A percentile compares a stretch with the other conserved stretches of the same genome.
Conservation (phyloP, 2,329 filamentous ascomycete species). For the Talaromyces islandicus region DNA sequence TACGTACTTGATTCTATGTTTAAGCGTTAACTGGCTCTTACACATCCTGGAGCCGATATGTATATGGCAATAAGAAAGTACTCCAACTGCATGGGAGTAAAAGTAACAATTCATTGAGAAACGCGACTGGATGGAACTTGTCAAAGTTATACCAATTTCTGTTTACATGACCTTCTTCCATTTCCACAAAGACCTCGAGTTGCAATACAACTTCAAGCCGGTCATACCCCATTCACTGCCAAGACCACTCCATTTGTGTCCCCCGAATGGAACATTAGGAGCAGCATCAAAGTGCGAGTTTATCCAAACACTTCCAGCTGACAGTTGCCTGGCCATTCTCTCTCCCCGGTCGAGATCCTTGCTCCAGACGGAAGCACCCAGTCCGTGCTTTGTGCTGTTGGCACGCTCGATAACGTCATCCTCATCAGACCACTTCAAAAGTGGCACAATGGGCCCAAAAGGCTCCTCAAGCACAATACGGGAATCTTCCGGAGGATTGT, state of each 20-base stretch:
- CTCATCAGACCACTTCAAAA: constrained; percentile 57
- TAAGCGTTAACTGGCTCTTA: too few species aligned
- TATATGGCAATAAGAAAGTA: neutral
- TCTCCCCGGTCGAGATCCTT: neutral
- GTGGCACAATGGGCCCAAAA: constrained; percentile 52
- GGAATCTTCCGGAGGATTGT: neutral
- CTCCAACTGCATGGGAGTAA: too few species aligned
- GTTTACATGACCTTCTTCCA: neutral
- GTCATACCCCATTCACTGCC: constrained; percentile 1
- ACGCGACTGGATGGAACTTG: too few species aligned
- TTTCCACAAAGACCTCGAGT: neutral
- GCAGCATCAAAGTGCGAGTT: neutral
- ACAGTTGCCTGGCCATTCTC: neutral
- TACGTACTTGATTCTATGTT: too few species aligned
- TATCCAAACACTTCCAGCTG: constrained; percentile 1
- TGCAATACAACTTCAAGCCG: neutral
- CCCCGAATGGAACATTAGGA: neutral
- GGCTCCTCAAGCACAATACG: neutral
- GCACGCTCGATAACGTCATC: constrained; percentile 53
- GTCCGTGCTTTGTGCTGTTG: neutral
- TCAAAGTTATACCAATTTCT: too few species aligned
- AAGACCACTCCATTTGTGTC: constrained; percentile 7
- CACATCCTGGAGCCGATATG: too few species aligned
- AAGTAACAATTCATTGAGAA: too few species aligned
- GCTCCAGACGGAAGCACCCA: constrained; percentile 3